Percentiles rank a stretch among this genome's conserved stretches.
phyloP scores from a whole-genome alignment of 495 filamentous ascomycete genomes.

The Opeltia flavorubescens region DNA sequence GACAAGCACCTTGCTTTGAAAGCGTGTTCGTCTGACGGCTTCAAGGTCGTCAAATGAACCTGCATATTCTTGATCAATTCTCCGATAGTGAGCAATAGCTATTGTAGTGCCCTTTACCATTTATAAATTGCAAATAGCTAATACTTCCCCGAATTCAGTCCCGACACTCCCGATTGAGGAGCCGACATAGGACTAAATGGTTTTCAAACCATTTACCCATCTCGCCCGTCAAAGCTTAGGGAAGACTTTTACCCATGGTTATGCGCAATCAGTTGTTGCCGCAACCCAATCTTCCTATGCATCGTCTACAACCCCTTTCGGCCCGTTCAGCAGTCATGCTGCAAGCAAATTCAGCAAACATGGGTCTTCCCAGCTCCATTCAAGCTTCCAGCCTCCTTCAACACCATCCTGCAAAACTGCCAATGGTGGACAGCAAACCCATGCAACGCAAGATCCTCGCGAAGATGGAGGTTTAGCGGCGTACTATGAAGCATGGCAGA shows the following conservation, averaged over 20 bases:
- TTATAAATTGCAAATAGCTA: too few relatives aligned
- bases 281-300: constrained; percentile 82
- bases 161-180: constrained; percentile 37
- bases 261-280: constrained; percentile 93
- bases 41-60: constrained; percentile 51
- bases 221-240: constrained; percentile 93
- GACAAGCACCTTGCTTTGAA: not conserved
- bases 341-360: constrained; percentile 43
- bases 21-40: constrained; percentile 46
- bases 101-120: not conserved
- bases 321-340: constrained; percentile 35
- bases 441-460: constrained; percentile 18
- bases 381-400: constrained; percentile 52
- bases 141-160: constrained; percentile 14
- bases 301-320: constrained; percentile 50
- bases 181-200: constrained; percentile 56
- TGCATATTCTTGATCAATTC: constrained; percentile 26
- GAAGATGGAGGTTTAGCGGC: constrained; percentile 55
- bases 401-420: constrained; percentile 25
- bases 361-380: constrained; percentile 51
- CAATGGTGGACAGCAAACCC: constrained; percentile 22
- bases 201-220: constrained; percentile 69
- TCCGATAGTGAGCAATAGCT: not conserved
- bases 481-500: constrained; percentile 80
- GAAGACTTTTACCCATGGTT: constrained; percentile 93